Percentiles rank a stretch among this genome's conserved stretches.
phyloP scores from a whole-genome alignment of 2,329 filamentous ascomycete species.

The Bimuria novae-zelandiae region DNA sequence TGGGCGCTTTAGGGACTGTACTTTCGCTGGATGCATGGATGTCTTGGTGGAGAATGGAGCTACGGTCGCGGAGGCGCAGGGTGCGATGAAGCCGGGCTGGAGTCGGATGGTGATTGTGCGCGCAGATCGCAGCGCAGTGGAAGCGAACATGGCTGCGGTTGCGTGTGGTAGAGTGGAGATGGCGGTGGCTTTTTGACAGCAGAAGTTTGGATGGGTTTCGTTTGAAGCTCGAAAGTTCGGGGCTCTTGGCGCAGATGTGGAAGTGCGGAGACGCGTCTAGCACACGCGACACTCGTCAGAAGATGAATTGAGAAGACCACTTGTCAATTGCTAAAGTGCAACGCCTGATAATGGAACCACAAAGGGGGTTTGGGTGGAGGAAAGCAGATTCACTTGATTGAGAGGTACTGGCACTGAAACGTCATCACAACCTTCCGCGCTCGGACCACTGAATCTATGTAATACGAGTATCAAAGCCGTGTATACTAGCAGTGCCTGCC shows the following conservation, averaged over 20 bases:
- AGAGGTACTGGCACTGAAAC: not conserved
- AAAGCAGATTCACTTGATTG: not conserved
- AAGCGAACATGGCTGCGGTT: slow-evolving; percentile 33
- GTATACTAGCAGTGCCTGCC: no score
- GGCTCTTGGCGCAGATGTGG: slow-evolving; percentile 10
- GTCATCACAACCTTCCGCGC: not conserved
- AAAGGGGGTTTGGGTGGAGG: not conserved
- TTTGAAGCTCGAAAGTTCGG: slow-evolving; percentile 9
- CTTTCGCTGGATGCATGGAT: slow-evolving; percentile 31
- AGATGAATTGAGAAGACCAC: no score
- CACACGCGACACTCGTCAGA: slow-evolving; percentile 1
- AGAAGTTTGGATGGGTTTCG: not conserved
- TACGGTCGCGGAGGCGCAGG: slow-evolving; percentile 25
- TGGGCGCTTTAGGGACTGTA: slow-evolving; percentile 22
- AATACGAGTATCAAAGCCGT: no score
- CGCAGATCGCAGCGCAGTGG: slow-evolving; percentile 38
- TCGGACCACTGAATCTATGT: not conserved
- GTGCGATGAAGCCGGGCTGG: slow-evolving; percentile 31
- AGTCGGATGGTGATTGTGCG: slow-evolving; percentile 36
- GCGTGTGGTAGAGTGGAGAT: slow-evolving; percentile 14
- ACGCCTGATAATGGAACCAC: not conserved
- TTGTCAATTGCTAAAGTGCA: no score
- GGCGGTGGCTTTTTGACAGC: not conserved
- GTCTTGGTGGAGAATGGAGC: slow-evolving; percentile 31
- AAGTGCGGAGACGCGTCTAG: not conserved